Percentiles rank a stretch among this genome's conserved stretches.
Conservation (phyloP, 495 filamentous ascomycete species). For the Talaromyces trachyspermus region DNA sequence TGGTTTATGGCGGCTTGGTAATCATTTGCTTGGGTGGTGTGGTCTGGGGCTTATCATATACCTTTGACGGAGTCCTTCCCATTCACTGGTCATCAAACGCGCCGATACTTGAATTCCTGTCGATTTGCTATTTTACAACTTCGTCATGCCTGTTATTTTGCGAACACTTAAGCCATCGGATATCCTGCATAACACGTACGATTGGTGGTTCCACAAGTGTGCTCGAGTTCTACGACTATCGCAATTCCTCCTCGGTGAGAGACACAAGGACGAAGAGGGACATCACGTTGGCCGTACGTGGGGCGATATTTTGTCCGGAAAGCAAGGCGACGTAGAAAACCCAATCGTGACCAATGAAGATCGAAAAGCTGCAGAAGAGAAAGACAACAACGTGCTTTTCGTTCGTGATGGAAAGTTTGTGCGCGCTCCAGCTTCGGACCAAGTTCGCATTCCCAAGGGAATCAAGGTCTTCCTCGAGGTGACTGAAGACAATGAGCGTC, state of each 20-base stretch:
- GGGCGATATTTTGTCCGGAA: slow-evolving; percentile 38
- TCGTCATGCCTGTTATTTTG: slow-evolving; percentile 79
- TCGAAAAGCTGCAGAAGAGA: slow-evolving; percentile 21
- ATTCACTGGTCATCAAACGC: slow-evolving; percentile 89
- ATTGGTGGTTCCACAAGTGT: slow-evolving; percentile 93
- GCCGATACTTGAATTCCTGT: slow-evolving; percentile 86
- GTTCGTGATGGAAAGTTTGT: slow-evolving; percentile 76
- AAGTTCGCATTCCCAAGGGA: slow-evolving; percentile 87
- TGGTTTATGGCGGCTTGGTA: slow-evolving; percentile 92
- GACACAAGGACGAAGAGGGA: slow-evolving; percentile 76
- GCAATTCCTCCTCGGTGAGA: slow-evolving; percentile 86
- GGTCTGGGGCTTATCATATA: slow-evolving; percentile 77
- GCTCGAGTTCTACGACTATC: slow-evolving; percentile 73
- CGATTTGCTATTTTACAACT: slow-evolving; percentile 93
- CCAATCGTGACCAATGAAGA: slow-evolving; percentile 37
- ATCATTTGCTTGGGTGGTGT: slow-evolving; percentile 91
- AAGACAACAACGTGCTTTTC: slow-evolving; percentile 45
- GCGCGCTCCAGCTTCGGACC: slow-evolving; percentile 82
- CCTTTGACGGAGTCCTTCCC: slow-evolving; percentile 65
- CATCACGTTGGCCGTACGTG: slow-evolving; percentile 48
- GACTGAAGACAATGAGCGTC: slow-evolving; percentile 56
- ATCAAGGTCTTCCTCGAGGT: slow-evolving; percentile 74
- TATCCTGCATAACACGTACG: slow-evolving; percentile 74
- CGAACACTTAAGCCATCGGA: slow-evolving; percentile 78
- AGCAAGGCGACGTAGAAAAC: slow-evolving; percentile 42